phyloP scores from a whole-genome alignment of 2,329 filamentous ascomycete species.

The Alternaria brassicicola region DNA sequence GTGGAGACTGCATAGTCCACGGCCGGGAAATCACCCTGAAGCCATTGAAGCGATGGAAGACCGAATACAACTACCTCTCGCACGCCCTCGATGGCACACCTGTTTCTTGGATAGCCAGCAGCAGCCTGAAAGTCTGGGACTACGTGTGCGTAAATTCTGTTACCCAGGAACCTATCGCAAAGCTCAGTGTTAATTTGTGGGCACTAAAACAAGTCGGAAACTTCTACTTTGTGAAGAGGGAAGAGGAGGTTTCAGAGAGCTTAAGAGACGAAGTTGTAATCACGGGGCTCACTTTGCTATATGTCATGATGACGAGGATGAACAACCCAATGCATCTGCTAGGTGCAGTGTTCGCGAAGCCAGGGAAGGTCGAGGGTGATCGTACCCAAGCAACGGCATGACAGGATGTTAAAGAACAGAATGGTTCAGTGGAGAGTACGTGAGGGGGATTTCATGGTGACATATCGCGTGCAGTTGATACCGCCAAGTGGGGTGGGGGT shows the following conservation, averaged over 20 bases:
- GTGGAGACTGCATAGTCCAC: constrained; percentile 21
- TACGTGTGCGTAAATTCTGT: constrained; percentile 24
- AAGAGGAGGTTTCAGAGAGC: constrained; percentile 10
- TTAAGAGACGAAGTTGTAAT: constrained; percentile 27
- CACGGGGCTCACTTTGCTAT: constrained; percentile 24
- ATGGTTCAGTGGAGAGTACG: neutral
- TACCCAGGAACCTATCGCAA: constrained; percentile 25
- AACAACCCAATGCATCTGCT: constrained; percentile 26
- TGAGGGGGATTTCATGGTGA: neutral
- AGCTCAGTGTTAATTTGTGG: constrained; percentile 26
- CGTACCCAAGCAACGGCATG: neutral
- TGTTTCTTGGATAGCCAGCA: constrained; percentile 24
- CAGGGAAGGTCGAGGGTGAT: constrained; percentile 19
- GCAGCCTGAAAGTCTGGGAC: constrained; percentile 25
- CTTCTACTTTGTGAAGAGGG: constrained; percentile 23
- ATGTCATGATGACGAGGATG: constrained; percentile 27
- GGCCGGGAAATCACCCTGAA: constrained; percentile 20
- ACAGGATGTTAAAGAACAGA: neutral
- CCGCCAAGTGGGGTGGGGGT: neutral
- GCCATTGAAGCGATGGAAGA: constrained; percentile 28
- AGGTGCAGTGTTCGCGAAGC: constrained; percentile 24
- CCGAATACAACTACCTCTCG: constrained; percentile 31
- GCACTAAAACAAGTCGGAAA: constrained; percentile 27
- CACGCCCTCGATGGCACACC: constrained; percentile 6
- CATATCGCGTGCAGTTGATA: neutral